phyloP scores from a whole-genome alignment of 2,329 filamentous ascomycete genomes.

The Exutisphaerella laricina region DNA sequence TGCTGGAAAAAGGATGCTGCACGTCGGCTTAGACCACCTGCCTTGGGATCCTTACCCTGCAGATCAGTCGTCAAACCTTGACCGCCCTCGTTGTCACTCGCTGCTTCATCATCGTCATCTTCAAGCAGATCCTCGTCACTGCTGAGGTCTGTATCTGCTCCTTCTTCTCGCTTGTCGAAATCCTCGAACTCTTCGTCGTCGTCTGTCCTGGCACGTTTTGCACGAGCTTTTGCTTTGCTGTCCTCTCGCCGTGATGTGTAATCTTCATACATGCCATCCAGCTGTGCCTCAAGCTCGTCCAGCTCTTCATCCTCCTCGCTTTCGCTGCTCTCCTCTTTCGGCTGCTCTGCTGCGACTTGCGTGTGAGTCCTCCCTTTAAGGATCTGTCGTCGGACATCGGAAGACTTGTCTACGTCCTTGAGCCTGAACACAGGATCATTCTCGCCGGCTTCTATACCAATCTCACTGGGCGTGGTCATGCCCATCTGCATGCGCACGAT shows the following conservation, averaged over 20 bases:
- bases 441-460: conserved; percentile 68
- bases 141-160: conserved; percentile 40
- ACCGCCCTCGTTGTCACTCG: conserved; percentile 43
- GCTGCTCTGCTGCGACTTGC: conserved; percentile 49
- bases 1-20: conserved; percentile 89
- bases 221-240: conserved; percentile 77
- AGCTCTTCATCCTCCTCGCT: conserved; percentile 67
- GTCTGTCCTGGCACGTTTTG: conserved; percentile 76
- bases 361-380: conserved; percentile 73
- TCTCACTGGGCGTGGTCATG: conserved; percentile 94
- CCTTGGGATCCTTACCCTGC: conserved; percentile 42
- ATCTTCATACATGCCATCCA: conserved; percentile 81
- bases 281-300: conserved; percentile 74
- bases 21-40: conserved; percentile 66
- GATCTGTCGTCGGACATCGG: conserved; percentile 59
- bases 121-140: conserved; percentile 49
- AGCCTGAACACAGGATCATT: conserved; percentile 75
- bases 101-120: conserved; percentile 59
- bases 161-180: conserved; percentile 56
- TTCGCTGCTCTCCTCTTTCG: conserved; percentile 37
- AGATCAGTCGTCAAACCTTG: conserved; percentile 57
- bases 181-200: conserved; percentile 91
- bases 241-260: conserved; percentile 77
- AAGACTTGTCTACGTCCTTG: conserved; percentile 71
- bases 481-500: conserved; percentile 95